A percentile compares a stretch with the other conserved stretches of the same genome.
Evolutionary conservation across 441 rosid species (phyloP).

Genomic region (Aquilaria agallochum): DNA sequence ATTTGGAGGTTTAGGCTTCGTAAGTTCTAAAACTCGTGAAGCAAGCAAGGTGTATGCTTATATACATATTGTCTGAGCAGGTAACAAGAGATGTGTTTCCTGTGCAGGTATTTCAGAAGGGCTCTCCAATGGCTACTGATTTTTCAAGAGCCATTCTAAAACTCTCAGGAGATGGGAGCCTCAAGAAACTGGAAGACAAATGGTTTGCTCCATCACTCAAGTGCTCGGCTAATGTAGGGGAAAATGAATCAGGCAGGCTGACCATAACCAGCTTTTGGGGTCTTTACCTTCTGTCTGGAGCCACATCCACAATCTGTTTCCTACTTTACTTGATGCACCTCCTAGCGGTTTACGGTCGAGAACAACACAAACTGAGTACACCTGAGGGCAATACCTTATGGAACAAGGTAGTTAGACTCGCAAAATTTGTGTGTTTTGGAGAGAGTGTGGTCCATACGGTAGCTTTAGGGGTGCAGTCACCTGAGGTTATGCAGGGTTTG

Average conservation of each 20-base stretch:
- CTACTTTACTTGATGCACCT: constrained; percentile 21
- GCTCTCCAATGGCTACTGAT: constrained; percentile 38
- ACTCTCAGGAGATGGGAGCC: constrained; percentile 32
- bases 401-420: constrained; percentile 6
- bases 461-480: constrained; percentile 1
- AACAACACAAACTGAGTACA: not conserved
- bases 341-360: constrained; percentile 7
- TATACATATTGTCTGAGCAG: not conserved
- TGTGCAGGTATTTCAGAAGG: constrained; percentile 44
- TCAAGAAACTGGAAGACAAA: constrained; percentile 20
- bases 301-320: constrained; percentile 34
- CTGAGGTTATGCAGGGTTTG: constrained; percentile 22
- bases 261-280: constrained; percentile 18
- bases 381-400: not conserved
- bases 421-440: not conserved
- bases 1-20: constrained; percentile 48
- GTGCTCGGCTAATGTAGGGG: constrained; percentile 14
- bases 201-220: constrained; percentile 22
- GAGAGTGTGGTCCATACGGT: not conserved
- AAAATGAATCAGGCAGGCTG: constrained; percentile 12
- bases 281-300: constrained; percentile 19
- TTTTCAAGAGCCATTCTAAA: constrained; percentile 42
- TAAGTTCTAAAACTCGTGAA: constrained; percentile 9
- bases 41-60: not conserved
- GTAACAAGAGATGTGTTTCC: not conserved